Percentiles rank a stretch among this genome's conserved stretches.
phyloP scores from a whole-genome alignment of 208 protist genomes.

The Leishmania tropica region DNA sequence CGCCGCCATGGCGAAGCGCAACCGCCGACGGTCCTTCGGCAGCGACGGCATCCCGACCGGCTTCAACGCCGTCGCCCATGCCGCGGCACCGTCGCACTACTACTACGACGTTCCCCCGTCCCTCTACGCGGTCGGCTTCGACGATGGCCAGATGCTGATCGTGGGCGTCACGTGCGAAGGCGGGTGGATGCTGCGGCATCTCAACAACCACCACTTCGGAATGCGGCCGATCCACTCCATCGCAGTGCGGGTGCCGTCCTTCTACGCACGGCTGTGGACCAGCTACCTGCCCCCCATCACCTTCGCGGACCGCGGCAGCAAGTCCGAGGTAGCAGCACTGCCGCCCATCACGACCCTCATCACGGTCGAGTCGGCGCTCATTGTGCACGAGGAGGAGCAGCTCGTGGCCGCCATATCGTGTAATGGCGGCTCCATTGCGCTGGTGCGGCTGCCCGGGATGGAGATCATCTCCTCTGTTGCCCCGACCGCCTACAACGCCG shows the following conservation, averaged over 20 bases:
- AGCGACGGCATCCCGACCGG: conserved; percentile 17
- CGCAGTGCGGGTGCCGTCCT: conserved; percentile 52
- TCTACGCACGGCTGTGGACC: conserved; percentile 74
- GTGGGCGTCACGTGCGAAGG: conserved; percentile 57
- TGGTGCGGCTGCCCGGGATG: conserved; percentile 61
- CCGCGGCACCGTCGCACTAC: conserved; percentile 19
- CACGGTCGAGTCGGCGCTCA: conserved; percentile 32
- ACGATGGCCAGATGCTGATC: conserved; percentile 76
- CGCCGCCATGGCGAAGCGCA: conserved; percentile 49
- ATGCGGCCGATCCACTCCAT: conserved; percentile 56
- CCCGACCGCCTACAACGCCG: conserved; percentile 66
- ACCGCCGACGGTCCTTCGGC: conserved; percentile 15
- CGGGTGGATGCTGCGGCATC: conserved; percentile 64
- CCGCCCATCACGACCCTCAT: conserved; percentile 33
- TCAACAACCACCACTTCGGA: conserved; percentile 48
- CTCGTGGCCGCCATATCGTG: conserved; percentile 69
- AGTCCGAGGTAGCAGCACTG: neutral
- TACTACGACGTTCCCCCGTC: conserved; percentile 56
- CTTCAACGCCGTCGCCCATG: neutral
- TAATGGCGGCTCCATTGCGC: conserved; percentile 54
- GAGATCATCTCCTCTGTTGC: conserved; percentile 50
- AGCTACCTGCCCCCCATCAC: conserved; percentile 26
- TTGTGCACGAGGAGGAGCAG: conserved; percentile 60
- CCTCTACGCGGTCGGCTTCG: conserved; percentile 81
- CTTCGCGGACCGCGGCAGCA: neutral